phyloP scores from a whole-genome alignment of 2,329 filamentous ascomycete genomes.

The Hypoxylon sp. region DNA sequence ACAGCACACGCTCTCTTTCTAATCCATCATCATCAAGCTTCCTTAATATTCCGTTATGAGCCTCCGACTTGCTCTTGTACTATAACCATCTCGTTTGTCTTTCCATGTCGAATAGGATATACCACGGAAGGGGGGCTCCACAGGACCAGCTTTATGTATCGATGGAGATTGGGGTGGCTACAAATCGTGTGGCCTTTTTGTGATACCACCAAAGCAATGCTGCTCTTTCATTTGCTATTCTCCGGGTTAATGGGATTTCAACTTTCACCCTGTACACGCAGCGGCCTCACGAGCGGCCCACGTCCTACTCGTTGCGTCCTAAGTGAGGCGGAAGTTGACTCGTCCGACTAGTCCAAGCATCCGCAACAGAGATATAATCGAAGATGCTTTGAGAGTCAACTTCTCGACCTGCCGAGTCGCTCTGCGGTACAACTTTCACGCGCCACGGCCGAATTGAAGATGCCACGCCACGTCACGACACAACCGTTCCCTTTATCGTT shows the following conservation, averaged over 20 bases:
- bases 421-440: conserved; percentile 26
- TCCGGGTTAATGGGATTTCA: conserved; percentile 12
- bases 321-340: not conserved
- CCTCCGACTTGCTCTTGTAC: conserved; percentile 41
- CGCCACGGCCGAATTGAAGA: conserved; percentile 36
- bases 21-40: conserved; percentile 17
- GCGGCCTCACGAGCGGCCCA: conserved; percentile 10
- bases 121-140: conserved; percentile 29
- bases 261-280: conserved; percentile 14
- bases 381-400: conserved; percentile 8
- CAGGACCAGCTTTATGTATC: conserved; percentile 29
- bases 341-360: not conserved
- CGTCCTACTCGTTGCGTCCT: not conserved
- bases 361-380: conserved; percentile 1
- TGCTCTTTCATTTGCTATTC: conserved; percentile 17
- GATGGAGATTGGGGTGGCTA: conserved; percentile 22
- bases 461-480: conserved; percentile 38
- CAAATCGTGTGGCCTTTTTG: conserved; percentile 19
- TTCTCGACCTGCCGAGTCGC: conserved; percentile 12
- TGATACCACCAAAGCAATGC: conserved; percentile 23
- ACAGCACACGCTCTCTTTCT: conserved; percentile 7
- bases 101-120: conserved; percentile 33
- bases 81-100: conserved; percentile 35
- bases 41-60: conserved; percentile 33
- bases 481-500: conserved; percentile 29